A percentile compares a stretch with the other conserved stretches of the same genome.
Evolutionary conservation across 2,329 filamentous ascomycete genomes (phyloP).

Genomic region (Talaromyces funiculosus): DNA sequence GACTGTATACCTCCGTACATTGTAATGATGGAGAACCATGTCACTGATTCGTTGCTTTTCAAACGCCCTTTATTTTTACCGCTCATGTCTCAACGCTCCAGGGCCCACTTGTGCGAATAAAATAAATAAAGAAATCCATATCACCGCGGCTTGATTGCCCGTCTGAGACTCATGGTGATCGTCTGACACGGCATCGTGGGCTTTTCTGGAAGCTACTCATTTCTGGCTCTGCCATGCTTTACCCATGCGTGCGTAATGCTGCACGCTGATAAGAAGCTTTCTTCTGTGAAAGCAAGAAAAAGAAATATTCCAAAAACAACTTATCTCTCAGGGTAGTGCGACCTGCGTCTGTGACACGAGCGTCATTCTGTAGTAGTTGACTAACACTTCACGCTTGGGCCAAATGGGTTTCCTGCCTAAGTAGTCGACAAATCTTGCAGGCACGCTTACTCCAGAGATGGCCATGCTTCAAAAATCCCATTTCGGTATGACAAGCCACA

Average conservation of each 20-base stretch:
- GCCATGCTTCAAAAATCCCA: constrained; percentile 9
- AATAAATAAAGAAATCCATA: too few relatives aligned
- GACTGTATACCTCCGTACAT: not conserved
- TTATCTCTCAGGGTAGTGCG: not conserved
- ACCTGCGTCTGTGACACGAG: constrained; percentile 4
- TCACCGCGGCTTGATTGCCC: not conserved
- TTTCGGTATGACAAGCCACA: constrained; percentile 8
- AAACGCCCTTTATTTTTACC: not conserved
- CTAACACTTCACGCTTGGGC: not conserved
- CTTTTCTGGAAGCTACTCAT: not conserved
- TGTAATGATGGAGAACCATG: not conserved
- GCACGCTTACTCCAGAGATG: not conserved
- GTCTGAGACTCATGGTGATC: not conserved
- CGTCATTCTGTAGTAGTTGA: not conserved
- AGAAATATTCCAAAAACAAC: not conserved
- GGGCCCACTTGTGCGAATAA: constrained; percentile 1
- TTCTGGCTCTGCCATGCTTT: not conserved
- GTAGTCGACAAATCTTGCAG: constrained; percentile 8
- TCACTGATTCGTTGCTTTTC: not conserved
- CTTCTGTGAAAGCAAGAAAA: constrained; percentile 4
- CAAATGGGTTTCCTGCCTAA: not conserved
- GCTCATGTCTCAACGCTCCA: not conserved
- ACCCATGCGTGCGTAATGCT: not conserved
- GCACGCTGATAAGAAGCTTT: not conserved
- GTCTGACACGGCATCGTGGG: not conserved